Evolutionary conservation across 2,329 filamentous ascomycete species (phyloP).

Genomic region (Trichoderma citrinoviride): DNA sequence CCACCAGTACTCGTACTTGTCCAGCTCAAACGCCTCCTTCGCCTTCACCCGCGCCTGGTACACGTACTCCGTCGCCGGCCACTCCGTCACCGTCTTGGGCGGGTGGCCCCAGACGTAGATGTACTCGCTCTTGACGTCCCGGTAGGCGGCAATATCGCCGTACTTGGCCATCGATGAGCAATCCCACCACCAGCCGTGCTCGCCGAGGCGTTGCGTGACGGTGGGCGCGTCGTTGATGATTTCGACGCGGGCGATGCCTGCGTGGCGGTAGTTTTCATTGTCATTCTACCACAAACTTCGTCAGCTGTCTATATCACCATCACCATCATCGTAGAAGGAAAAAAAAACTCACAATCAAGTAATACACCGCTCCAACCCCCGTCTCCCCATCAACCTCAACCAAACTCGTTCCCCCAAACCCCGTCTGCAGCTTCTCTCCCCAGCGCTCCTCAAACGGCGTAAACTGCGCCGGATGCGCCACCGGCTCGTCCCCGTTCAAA

Average conservation of each 20-base stretch:
- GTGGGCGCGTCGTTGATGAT: slow-evolving; percentile 36
- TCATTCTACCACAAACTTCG: slow-evolving; percentile 28
- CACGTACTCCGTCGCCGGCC: slow-evolving; percentile 31
- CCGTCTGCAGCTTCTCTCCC: slow-evolving; percentile 37
- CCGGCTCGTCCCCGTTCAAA: slow-evolving; percentile 32
- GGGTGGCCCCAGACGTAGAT: slow-evolving; percentile 41
- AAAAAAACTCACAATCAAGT: slow-evolving; percentile 35
- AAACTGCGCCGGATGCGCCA: slow-evolving; percentile 36
- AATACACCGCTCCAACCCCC: slow-evolving; percentile 36
- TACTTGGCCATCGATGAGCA: slow-evolving; percentile 34
- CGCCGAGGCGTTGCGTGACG: slow-evolving; percentile 33
- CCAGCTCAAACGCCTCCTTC: slow-evolving; percentile 36
- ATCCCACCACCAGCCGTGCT: slow-evolving; percentile 38
- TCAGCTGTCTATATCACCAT: background rate
- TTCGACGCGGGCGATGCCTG: slow-evolving; percentile 38
- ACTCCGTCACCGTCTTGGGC: slow-evolving; percentile 32
- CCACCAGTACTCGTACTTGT: slow-evolving; percentile 43
- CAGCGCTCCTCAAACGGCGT: slow-evolving; percentile 37
- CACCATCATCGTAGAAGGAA: background rate
- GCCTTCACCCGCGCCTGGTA: slow-evolving; percentile 40
- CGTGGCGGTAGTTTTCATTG: slow-evolving; percentile 35
- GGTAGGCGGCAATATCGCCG: slow-evolving; percentile 39
- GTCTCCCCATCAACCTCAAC: slow-evolving; percentile 34
- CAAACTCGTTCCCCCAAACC: slow-evolving; percentile 42
- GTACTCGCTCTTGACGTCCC: slow-evolving; percentile 39